Evolutionary conservation across 129 eudicot species (phyloP), one percentile per base, ranked within the genome.

Genomic region (Saussurea involucrata): DNA sequence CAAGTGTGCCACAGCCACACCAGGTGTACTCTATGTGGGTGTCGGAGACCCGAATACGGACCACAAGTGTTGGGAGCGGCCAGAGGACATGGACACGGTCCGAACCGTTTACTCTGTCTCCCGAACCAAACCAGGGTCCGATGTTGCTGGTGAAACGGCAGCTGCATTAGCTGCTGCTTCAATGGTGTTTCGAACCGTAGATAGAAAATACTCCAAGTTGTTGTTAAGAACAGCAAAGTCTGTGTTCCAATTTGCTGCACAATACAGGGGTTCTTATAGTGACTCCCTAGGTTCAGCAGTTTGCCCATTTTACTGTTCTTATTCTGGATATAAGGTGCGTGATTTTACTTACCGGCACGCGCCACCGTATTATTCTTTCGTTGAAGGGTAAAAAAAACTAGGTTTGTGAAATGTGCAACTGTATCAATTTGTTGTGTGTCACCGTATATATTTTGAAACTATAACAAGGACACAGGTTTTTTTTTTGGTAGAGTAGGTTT

Each of bases 11-110:
- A 83, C 78, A 5, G 88, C 99, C 68, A 86, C 90, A n/a, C 92
- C 95, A 0, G 97, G 96, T 5, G 82, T 67, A 79, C 96, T 95
- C 31, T 95, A 88, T 46, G 99, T 92, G 11, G 97, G 96, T 25
- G 99, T 95, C 10, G 99, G 99, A 15, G 99, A 95, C 84, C 99
- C 99, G 0, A 92, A 90, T 64, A 85, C 83, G 1, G 99, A 95
- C 83, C 99, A 95, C 68, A 85, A 73, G 80, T 95, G 99, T 67
- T 95, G 99, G 99, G 96, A 95, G 63, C 85, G 99, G 83, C 99
- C 99, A 9, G 99, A 95, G 68, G 99, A 95, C 44, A 95, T 95
- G 99, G 97, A 90, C 85, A 95, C 96, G 8, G 68, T 11, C 40
- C 84, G 99, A 29, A 79, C 75, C 9, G 97, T 92, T 36, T 95